Base-by-base conservation (phyloP, 192 early-diverging fungal species). In the Phycomyces blakesleeanus region DNA sequence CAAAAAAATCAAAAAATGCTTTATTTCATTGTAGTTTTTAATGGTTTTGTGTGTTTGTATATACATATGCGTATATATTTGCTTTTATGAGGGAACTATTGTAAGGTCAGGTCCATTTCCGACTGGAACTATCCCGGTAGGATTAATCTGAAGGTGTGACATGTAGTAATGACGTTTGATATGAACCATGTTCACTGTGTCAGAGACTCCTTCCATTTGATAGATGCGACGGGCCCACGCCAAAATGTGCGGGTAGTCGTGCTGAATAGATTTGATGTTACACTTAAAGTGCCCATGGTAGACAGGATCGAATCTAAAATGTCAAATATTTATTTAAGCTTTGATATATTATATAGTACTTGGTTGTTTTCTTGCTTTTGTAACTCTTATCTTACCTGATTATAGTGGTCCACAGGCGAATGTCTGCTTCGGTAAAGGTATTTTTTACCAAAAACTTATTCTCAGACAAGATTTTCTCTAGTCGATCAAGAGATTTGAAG, bases 241-340 rank as follows among this genome's bases (percentile, higher is more conserved):
- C 73, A 97, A 66, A 29, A 96, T 89, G 71, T 85, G 73, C 18
- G 97, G 97, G 72, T 94, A 98, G 61, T 89, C 87, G 39, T 93
- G 81, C 51, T 82, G 82, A 66, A 98, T 97, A 18, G 87, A 79
- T 66, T 88, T 91, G 42, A 88, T 66, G 69, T 92, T 97, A 78
- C 92, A 93, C 77, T 98, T 98, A 81, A 98, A 98, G 74, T 97
- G 95, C 27, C 86, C 89, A 54, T 90, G 86, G 74, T 95, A 96
- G 9, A 92, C 94, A 1, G 96, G 93, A 66, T 98, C 96, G 67
- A 98, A 98, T 60, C 96, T 84, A 26, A 24, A 38, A 18, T 49
- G 40, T 10, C 16, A 47, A 39, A 44, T 27, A 38, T 20, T 41
- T 5, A 67, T 21, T 10, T 44, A 11, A n/a, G 16, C n/a, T 15